Evolutionary conservation across 805 yeast genomes (phyloP), one percentile per base, ranked within the genome.

Genomic region (Peterozyma toletana): DNA sequence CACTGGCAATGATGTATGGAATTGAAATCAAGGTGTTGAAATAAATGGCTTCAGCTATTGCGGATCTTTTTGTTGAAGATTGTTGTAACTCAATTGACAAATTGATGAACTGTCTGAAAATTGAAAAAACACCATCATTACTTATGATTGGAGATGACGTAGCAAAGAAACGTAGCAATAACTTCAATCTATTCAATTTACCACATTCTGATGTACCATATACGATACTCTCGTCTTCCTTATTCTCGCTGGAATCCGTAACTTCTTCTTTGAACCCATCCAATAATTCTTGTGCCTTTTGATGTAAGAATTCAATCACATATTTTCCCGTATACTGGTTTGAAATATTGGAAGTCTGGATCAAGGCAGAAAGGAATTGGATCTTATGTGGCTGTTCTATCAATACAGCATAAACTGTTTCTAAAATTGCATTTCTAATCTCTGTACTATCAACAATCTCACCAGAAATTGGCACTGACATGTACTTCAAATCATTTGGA

Each of bases 381-480:
- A 83, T 75, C 59, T 90, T 93, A 50, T 90, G 96, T 0, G 99
- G 98, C 61, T 91, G 96, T 61, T 93, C 98, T 29, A 76, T 63
- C 10, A 83, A 70, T 37, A 86, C 74, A 2, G 95, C 86, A 43
- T 74, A 73, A 21, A 89, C 56, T 2, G 86, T 84, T 40, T 73
- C 70, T 47, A 86, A 63, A 16, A 86, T 65, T 3, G 83, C 77
- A 31, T 63, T 64, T 47, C 86, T 70, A 49, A 83, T 75, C 41
- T 70, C 70, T 47, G 76, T 80, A 44, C 81, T 81, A 49, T 70
- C 73, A 50, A 77, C 86, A 54, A 80, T 77, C 53, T 80, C 86
- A 33, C 76, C 77, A 35, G 75, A 77, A 36, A 83, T 78, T 1
- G 86, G 85, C 43, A 73, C 77, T 33, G 83, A 72, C 53, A 86